These are phyloP conservation scores for Chaetomium fimeti DNA, from an alignment of 495 filamentous ascomycete genomes.

Conservation along the genomic window DNA sequence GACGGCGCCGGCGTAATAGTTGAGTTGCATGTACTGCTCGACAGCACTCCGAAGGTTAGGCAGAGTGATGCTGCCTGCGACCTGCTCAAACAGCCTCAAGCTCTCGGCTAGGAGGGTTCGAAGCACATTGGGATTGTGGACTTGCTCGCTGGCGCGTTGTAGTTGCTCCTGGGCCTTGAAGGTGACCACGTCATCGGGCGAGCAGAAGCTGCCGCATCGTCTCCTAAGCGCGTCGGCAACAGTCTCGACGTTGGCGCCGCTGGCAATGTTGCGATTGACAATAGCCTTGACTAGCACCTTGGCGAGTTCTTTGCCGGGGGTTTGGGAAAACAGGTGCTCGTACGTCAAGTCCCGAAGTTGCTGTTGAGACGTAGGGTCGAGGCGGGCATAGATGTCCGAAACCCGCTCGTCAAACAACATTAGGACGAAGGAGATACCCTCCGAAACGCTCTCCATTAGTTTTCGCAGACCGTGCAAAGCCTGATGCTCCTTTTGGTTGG, in stretches of 20 bases:
- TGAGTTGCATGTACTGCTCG: slow-evolving; percentile 69
- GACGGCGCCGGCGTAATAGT: slow-evolving; percentile 96
- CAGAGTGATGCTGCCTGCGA: slow-evolving; percentile 74
- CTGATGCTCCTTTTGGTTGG: slow-evolving; percentile 88
- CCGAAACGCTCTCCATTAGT: slow-evolving; percentile 80
- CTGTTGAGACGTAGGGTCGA: slow-evolving; percentile 66
- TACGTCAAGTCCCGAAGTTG: slow-evolving; percentile 75
- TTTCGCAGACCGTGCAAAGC: slow-evolving; percentile 81
- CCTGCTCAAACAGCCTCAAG: slow-evolving; percentile 80
- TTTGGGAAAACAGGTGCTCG: slow-evolving; percentile 76
- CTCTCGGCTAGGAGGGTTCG: slow-evolving; percentile 85
- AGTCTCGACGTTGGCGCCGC: slow-evolving; percentile 93
- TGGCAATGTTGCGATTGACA: slow-evolving; percentile 94
- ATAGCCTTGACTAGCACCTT: slow-evolving; percentile 97
- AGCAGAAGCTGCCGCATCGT: slow-evolving; percentile 94
- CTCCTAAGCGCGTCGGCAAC: slow-evolving; percentile 88
- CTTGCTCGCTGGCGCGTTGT: slow-evolving; percentile 77
- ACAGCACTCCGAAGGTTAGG: slow-evolving; percentile 77
- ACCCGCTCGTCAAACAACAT: slow-evolving; percentile 91
- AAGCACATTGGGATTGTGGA: slow-evolving; percentile 69
- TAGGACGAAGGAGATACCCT: slow-evolving; percentile 91
- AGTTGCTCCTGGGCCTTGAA: slow-evolving; percentile 97
- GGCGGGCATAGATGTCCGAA: slow-evolving; percentile 77
- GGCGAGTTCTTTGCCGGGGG: slow-evolving; percentile 80
- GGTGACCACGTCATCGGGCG: slow-evolving; percentile 90